Conservation (phyloP, 208 protist genomes). For the Trypanosoma lewisi region DNA sequence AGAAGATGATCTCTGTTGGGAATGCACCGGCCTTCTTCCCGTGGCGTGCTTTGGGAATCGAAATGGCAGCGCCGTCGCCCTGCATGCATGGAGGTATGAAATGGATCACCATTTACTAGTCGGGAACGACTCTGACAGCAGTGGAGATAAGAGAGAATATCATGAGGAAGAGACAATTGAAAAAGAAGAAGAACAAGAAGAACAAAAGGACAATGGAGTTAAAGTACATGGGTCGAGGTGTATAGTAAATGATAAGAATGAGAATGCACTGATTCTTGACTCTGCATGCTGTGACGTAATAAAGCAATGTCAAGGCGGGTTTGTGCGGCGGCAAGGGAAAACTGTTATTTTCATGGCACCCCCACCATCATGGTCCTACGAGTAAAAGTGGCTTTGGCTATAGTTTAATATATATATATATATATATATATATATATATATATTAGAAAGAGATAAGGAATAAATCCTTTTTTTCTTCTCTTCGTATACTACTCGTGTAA, state of each 20-base stretch:
- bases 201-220: neutral
- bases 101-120: constrained; percentile 36
- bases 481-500: too few species aligned
- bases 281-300: constrained; percentile 7
- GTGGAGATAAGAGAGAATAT: neutral
- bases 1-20: constrained; percentile 60
- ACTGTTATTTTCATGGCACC: constrained; percentile 34
- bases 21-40: constrained; percentile 56
- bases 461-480: too few species aligned
- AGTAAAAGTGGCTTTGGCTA: constrained; percentile 18
- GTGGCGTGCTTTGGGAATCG: constrained; percentile 39
- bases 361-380: constrained; percentile 27
- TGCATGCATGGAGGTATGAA: constrained; percentile 79
- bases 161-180: neutral
- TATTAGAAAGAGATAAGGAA: too few species aligned
- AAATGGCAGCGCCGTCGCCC: constrained; percentile 34
- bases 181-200: neutral
- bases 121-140: neutral
- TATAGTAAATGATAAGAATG: neutral
- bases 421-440: constrained; percentile 6
- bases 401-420: constrained; percentile 10
- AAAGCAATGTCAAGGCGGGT: neutral
- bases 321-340: constrained; percentile 19
- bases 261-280: neutral
- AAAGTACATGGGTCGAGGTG: too few species aligned